These are phyloP conservation scores for Datura wrightii DNA, from an alignment of 257 asterid species.

Conservation along the genomic window DNA sequence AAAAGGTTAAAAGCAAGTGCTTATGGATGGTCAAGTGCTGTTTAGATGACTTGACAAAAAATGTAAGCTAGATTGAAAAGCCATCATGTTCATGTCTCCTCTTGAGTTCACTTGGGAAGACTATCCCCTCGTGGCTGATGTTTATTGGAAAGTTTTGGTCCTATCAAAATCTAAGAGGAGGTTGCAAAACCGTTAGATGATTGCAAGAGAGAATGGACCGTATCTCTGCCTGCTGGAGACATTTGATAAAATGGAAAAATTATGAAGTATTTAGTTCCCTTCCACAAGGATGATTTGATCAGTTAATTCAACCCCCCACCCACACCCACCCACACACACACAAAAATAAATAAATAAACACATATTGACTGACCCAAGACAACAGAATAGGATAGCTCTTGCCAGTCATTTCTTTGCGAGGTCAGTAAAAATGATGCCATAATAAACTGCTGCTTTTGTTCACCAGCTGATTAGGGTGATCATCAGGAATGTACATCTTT, in stretches of 20 bases:
- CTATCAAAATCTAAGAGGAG: too few relatives aligned
- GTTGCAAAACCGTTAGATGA: too few relatives aligned
- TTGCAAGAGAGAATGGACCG: too few relatives aligned
- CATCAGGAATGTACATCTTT: background rate
- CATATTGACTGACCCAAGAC: background rate
- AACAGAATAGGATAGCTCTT: background rate
- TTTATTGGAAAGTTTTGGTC: too few relatives aligned
- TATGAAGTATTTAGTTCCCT: background rate
- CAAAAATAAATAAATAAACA: background rate
- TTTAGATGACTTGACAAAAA: too few relatives aligned
- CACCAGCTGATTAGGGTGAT: background rate
- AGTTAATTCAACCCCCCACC: background rate
- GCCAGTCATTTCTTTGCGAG: background rate
- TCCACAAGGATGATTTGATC: background rate
- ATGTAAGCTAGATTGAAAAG: background rate
- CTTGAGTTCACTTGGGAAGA: background rate
- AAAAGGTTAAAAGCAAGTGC: background rate
- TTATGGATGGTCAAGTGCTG: too few relatives aligned
- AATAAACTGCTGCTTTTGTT: too few relatives aligned
- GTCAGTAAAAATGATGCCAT: background rate
- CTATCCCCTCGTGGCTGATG: too few relatives aligned
- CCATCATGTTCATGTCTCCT: background rate
- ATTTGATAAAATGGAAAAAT: background rate
- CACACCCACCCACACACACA: background rate
- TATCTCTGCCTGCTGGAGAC: too few relatives aligned